Base-by-base conservation (phyloP, 345 rosid genomes). In the Cardamine resedifolia region DNA sequence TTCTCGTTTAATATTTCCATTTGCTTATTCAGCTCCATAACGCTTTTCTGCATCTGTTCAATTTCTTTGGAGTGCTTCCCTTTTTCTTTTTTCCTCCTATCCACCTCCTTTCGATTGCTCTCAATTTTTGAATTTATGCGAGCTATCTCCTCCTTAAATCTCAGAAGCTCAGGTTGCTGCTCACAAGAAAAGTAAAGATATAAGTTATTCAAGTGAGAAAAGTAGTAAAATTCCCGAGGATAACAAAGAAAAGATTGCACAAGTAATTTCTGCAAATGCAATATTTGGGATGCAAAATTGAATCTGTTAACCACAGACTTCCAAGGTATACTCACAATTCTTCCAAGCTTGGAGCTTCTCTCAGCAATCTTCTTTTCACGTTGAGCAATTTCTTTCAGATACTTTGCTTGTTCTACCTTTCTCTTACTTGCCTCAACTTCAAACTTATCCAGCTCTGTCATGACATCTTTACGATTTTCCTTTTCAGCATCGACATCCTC, bases 121-220 rank as follows among this genome's bases (percentile, higher is more conserved):
- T 95, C 90, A 41, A 88, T 86, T 87, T 95, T 95, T 50, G 93
- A 84, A 44, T 84, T 85, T 55, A 88, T 83, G 55, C 96, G 96
- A 75, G 95, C 75, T 81, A 75, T 84, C 83, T 86, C 98, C 81
- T 88, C 99, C 71, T 88, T 90, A 64, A 88, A 72, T 72, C 88
- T 95, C 81, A 91, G 79, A 84, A 90, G 93, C 83, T 87, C 91
- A 34, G 96, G 98, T 95, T 91, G 96, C 99, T 95, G 78, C 44
- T 26, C 31, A 47, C 61, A 48, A 24, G 45, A 76, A 20, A 61
- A 27, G 68, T 15, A 44, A 19, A 68, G 30, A 64, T 21, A 70
- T 18, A 67, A 51, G 56, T 58, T 33, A 63, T 38, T 21, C 28
- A 72, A 74, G 70, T 15, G 52, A 71, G 68, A 53, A 23, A 71